Base-by-base conservation (phyloP, 371 early-diverging fungal genomes). In the Blakeslea trispora region DNA sequence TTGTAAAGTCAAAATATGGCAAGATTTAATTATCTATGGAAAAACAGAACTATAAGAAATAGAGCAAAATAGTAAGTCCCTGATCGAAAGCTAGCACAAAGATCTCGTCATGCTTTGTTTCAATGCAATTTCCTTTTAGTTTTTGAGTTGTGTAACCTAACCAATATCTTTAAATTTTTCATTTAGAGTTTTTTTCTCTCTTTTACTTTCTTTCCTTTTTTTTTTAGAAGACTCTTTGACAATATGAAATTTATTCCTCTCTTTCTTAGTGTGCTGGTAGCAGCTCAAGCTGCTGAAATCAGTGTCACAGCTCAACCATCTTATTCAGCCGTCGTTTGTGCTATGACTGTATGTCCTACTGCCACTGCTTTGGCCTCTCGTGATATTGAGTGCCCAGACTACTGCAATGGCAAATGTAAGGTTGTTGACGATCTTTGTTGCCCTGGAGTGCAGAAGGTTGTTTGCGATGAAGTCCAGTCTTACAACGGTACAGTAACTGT, bases 381-480 rank as follows among this genome's bases (percentile, higher is more conserved):
- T 28, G 42, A 41, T 28, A 31, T 40, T 18, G 45, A 35, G 0
- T 64, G 65, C 5, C 65, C 65, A n/a, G 15, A 53, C 10, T 9
- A 32, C 1, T 65, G 66, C 24, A 19, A 41, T 5, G 39, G 41
- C 8, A 37, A 35, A n/a, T 65, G 66, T 11, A 32, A 18, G 17
- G 53, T 65, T 6, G 50, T 65, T 23, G 61, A 65, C 19, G 57
- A 65, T 57, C 34, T 45, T 9, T 65, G 66, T 14, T 65, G 66
- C 45, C 66, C 66, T 35, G 66, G 66, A 23, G 15, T 18, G 9
- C 43, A 61, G 45, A 61, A 65, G 22, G 57, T 57, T 50, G 40
- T 65, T 3, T 65, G 65, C 28, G 48, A 47, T 5, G 28, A 28
- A 28, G 7, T 28, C 7, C 28, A 28, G 7, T 5, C 28, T 7